A percentile compares a stretch with the other conserved stretches of the same genome.
These are phyloP conservation scores for Bipolaris bicolor DNA, from an alignment of 2,329 filamentous ascomycete genomes.

Conservation along the genomic window DNA sequence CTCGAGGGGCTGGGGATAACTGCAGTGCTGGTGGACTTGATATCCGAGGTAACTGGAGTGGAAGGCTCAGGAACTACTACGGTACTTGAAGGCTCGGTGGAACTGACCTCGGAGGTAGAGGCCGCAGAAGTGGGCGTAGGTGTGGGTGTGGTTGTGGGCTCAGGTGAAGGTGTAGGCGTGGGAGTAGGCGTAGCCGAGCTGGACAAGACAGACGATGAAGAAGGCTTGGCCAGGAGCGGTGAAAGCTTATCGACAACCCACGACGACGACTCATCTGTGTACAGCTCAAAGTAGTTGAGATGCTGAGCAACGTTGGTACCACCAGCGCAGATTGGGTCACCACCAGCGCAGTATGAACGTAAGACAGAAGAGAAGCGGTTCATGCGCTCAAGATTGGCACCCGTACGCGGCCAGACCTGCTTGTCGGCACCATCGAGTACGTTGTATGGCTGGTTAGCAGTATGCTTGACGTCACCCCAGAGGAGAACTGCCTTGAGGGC, in stretches of 20 bases:
- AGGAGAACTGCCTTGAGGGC: conserved; percentile 11
- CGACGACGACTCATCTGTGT: conserved; percentile 10
- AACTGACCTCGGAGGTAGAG: conserved; percentile 1
- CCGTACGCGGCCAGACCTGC: conserved; percentile 12
- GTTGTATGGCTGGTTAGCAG: conserved; percentile 12
- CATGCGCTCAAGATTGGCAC: conserved; percentile 8
- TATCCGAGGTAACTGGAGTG: background rate
- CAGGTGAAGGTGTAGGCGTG: background rate
- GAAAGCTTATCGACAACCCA: conserved; percentile 13
- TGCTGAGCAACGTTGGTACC: conserved; percentile 1
- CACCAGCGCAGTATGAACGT: conserved; percentile 13
- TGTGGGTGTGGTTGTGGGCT: too few relatives aligned
- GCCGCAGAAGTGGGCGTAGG: background rate
- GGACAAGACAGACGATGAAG: background rate
- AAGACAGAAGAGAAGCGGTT: conserved; percentile 6
- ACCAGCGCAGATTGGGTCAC: conserved; percentile 10
- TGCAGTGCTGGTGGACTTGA: background rate
- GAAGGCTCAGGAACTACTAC: background rate
- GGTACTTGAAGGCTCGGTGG: conserved; percentile 3
- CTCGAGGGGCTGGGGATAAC: too few relatives aligned
- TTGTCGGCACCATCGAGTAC: conserved; percentile 16
- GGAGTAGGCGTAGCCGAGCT: conserved; percentile 3
- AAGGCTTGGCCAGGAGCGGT: conserved; percentile 7
- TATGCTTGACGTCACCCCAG: conserved; percentile 15
- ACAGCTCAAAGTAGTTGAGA: conserved; percentile 13